Conservation (phyloP, 106 monocot species). For the Chionographis japonica region DNA sequence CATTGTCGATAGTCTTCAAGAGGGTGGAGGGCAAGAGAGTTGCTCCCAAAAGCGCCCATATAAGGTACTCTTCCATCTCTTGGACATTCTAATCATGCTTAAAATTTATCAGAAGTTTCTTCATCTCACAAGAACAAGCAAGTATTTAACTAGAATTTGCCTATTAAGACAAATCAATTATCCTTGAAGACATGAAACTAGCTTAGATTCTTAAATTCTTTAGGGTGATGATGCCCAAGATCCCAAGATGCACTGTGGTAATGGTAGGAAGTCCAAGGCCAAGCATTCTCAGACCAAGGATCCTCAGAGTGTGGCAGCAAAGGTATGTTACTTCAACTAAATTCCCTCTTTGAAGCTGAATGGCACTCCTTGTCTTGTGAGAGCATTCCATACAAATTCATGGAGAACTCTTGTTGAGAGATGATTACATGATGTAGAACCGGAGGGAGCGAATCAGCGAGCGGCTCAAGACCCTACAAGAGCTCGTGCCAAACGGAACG, state of each 20-base stretch:
- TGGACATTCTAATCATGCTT: background rate
- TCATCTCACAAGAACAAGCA: background rate
- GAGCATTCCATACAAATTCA: background rate
- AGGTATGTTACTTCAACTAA: constrained; percentile 31
- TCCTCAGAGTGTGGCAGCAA: constrained; percentile 91
- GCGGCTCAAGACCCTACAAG: constrained; percentile 82
- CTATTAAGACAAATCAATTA: background rate
- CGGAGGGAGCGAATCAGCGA: constrained; percentile 88
- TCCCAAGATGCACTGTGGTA: constrained; percentile 57
- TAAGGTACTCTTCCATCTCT: constrained; percentile 24
- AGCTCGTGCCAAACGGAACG: constrained; percentile 87
- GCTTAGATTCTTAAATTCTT: background rate
- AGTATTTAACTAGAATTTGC: background rate
- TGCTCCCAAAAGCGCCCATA: constrained; percentile 31
- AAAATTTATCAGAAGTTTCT: background rate
- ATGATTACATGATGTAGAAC: constrained; percentile 29
- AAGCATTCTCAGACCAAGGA: constrained; percentile 59
- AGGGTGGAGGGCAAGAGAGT: constrained; percentile 17
- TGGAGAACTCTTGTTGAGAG: background rate
- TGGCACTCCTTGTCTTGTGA: background rate
- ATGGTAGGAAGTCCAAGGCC: constrained; percentile 47
- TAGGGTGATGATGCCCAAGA: constrained; percentile 43
- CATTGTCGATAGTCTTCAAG: constrained; percentile 14
- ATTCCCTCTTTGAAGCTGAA: too few relatives aligned
- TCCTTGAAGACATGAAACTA: background rate